These are phyloP conservation scores for Bipolaris oryzae DNA, from an alignment of 2,329 filamentous ascomycete genomes.

Conservation along the genomic window DNA sequence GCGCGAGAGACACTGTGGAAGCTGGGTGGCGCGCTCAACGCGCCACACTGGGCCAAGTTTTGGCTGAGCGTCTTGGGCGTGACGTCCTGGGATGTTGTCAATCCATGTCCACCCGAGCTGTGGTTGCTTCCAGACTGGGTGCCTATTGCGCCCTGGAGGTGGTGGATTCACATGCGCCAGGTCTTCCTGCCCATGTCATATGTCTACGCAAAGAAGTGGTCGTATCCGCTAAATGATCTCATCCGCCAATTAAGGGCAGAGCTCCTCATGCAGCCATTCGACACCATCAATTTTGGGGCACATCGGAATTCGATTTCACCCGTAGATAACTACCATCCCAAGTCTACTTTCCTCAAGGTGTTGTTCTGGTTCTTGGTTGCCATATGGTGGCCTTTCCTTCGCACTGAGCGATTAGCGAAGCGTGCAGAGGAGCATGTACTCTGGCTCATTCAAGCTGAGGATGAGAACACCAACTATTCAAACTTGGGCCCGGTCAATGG, in stretches of 20 bases:
- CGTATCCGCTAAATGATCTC: constrained; percentile 74
- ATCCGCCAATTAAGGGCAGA: constrained; percentile 77
- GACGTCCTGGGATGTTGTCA: constrained; percentile 88
- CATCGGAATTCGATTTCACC: constrained; percentile 83
- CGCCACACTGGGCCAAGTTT: constrained; percentile 96
- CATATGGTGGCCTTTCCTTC: constrained; percentile 79
- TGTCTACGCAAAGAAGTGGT: constrained; percentile 83
- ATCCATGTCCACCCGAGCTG: constrained; percentile 89
- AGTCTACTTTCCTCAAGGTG: constrained; percentile 79
- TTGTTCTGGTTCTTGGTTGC: constrained; percentile 80
- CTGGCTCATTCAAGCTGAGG: constrained; percentile 85
- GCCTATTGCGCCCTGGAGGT: constrained; percentile 87
- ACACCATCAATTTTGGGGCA: constrained; percentile 74
- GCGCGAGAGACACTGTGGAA: constrained; percentile 82
- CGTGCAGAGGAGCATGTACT: constrained; percentile 81
- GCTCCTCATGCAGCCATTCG: constrained; percentile 79
- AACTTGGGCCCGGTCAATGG: constrained; percentile 87
- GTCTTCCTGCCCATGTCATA: constrained; percentile 95
- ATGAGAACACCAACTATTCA: constrained; percentile 88
- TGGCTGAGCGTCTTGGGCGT: constrained; percentile 88
- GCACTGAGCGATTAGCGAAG: constrained; percentile 68
- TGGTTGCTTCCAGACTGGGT: constrained; percentile 94
- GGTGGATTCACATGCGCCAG: constrained; percentile 98
- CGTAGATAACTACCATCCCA: constrained; percentile 90
- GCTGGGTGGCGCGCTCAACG: constrained; percentile 81